Conservation (phyloP, 169 alveolate species). For the Plasmodium adleri region DNA sequence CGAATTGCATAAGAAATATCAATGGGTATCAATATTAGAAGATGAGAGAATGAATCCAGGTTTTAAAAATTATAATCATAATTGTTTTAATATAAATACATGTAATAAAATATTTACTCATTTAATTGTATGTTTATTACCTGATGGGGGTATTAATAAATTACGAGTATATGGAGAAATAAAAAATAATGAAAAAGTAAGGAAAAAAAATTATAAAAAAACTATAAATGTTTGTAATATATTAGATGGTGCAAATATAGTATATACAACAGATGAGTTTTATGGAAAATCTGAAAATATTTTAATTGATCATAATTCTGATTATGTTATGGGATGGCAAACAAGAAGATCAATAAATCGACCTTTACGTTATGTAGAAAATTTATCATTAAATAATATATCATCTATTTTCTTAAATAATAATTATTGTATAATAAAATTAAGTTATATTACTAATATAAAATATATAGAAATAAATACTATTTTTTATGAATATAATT, state of each 20-base stretch:
- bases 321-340: slow-evolving; percentile 77
- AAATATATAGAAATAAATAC: slow-evolving; percentile 76
- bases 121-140: slow-evolving; percentile 74
- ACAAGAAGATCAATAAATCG: slow-evolving; percentile 71
- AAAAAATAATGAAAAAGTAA: slow-evolving; percentile 54
- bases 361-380: slow-evolving; percentile 72
- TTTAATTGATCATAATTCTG: slow-evolving; percentile 55
- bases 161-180: slow-evolving; percentile 82
- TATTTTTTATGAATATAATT: slow-evolving; percentile 75
- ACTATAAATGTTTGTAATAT: slow-evolving; percentile 66
- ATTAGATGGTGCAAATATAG: slow-evolving; percentile 71
- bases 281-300: slow-evolving; percentile 74
- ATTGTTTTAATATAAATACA: slow-evolving; percentile 75
- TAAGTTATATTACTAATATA: slow-evolving; percentile 58
- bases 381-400: slow-evolving; percentile 56
- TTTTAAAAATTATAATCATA: slow-evolving; percentile 67
- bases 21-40: slow-evolving; percentile 75
- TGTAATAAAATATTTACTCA: slow-evolving; percentile 77
- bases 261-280: slow-evolving; percentile 75
- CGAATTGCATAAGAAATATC: slow-evolving; percentile 68
- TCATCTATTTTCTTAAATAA: slow-evolving; percentile 62
- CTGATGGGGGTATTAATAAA: slow-evolving; percentile 81
- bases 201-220: slow-evolving; percentile 57
- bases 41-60: slow-evolving; percentile 80
- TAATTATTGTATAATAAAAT: slow-evolving; percentile 72